phyloP scores from a whole-genome alignment of 768 basidiomycete species.

The Pleurotus eryngii region DNA sequence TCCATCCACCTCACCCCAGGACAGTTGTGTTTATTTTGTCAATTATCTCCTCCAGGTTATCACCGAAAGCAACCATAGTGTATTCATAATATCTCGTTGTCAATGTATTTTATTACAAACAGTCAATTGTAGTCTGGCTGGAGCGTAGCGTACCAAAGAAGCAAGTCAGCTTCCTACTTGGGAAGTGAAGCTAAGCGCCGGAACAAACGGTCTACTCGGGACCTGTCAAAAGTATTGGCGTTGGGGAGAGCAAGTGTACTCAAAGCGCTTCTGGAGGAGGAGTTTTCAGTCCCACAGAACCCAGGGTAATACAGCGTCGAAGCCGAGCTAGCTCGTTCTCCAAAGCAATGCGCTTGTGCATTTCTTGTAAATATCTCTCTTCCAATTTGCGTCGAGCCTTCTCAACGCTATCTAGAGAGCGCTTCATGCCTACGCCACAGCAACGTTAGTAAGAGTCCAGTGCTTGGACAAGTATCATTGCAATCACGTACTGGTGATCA shows the following conservation, averaged over 20 bases:
- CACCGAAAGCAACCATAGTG: neutral
- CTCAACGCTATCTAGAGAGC: slow-evolving; percentile 10
- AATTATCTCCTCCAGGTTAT: neutral
- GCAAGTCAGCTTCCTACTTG: neutral
- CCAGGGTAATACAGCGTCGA: slow-evolving; percentile 6
- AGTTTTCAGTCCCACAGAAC: neutral
- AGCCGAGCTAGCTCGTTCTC: slow-evolving; percentile 9
- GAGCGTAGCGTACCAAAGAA: neutral
- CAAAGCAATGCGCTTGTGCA: slow-evolving; percentile 12
- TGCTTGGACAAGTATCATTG: too few species aligned
- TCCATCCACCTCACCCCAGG: too few species aligned
- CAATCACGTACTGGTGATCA: neutral
- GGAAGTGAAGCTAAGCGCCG: neutral
- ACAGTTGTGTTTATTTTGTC: neutral
- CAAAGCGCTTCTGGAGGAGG: neutral
- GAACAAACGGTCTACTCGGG: too few species aligned
- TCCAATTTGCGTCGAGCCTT: slow-evolving; percentile 12
- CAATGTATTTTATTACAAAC: neutral
- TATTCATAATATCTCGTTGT: neutral
- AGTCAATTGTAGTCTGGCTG: too few species aligned
- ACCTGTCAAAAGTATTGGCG: too few species aligned
- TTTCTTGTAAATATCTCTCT: slow-evolving; percentile 11
- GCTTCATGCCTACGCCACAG: slow-evolving; percentile 8
- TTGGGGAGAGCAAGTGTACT: neutral
- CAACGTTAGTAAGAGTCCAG: too few species aligned